Base-by-base conservation (phyloP, 139 green algal genomes). In the Chlamydomonas incerta region DNA sequence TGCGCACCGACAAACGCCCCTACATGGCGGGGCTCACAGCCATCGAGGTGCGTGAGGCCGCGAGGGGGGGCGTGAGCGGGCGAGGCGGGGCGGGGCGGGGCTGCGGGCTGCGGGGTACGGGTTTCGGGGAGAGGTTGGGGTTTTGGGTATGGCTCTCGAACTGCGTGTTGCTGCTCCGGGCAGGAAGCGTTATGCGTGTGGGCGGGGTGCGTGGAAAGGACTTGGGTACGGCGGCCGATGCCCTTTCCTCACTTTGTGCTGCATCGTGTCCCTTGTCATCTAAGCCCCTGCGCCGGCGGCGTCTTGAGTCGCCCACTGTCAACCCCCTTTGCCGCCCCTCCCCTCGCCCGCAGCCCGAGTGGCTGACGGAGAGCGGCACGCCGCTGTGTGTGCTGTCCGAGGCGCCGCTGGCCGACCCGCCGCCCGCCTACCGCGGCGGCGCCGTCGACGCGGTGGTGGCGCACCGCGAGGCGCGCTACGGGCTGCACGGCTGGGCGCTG, bases 21-120 rank as follows among this genome's bases (percentile, higher is more conserved):
- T 99, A 98, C 90, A 96, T 99, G 94, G 86, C 87, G 5, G 87
- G 90, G 1, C 79, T 97, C 55, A 97, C 95, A 4, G 83, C 85
- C 6, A 81, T 98, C 0, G 93, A 98, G 80, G 67, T 88, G 71
- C 5, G 87, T 21, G n/a, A n/a, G n/a, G n/a, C n/a, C n/a, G n/a
- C n/a, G n/a, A n/a, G n/a, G n/a, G n/a, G n/a, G n/a, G n/a, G n/a
- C n/a, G n/a, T n/a, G n/a, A n/a, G n/a, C n/a, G n/a, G n/a, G n/a
- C n/a, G n/a, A n/a, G n/a, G n/a, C n/a, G n/a, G n/a, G n/a, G n/a
- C n/a, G n/a, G n/a, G n/a, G n/a, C n/a, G n/a, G n/a, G n/a, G n/a
- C n/a, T n/a, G n/a, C n/a, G n/a, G n/a, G n/a, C n/a, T n/a, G n/a
- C n/a, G n/a, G n/a, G n/a, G n/a, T n/a, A n/a, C n/a, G n/a, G n/a